Conservation (phyloP, 768 basidiomycete species). For the Tulasnella sp. region DNA sequence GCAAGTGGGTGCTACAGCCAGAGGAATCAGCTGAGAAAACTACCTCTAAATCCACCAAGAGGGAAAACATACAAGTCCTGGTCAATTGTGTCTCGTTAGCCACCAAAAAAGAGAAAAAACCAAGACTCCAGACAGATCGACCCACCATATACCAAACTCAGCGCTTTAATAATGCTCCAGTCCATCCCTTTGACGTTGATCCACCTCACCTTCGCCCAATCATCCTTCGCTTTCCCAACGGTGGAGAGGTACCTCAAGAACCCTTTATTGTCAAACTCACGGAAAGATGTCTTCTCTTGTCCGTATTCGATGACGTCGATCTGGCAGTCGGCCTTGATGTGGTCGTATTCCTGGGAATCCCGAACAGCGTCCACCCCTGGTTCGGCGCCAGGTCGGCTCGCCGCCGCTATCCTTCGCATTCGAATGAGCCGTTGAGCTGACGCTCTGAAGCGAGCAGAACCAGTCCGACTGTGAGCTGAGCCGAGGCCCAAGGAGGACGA, state of each 20-base stretch:
- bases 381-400: slow-evolving; percentile 3
- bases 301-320: slow-evolving; percentile 24
- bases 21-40: neutral
- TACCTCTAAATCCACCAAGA: neutral
- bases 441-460: slow-evolving; percentile 11
- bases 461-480: neutral
- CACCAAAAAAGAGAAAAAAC: no score
- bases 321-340: slow-evolving; percentile 17
- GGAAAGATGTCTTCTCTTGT: neutral
- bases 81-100: neutral
- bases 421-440: slow-evolving; percentile 19
- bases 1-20: slow-evolving; percentile 31
- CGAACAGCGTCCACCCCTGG: slow-evolving; percentile 16
- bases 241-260: slow-evolving; percentile 10
- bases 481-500: neutral
- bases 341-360: slow-evolving; percentile 19
- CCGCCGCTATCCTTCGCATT: neutral
- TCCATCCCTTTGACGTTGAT: slow-evolving; percentile 23
- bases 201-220: slow-evolving; percentile 22
- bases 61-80: slow-evolving; percentile 10
- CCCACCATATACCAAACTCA: slow-evolving; percentile 15
- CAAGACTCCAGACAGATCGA: neutral
- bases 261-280: slow-evolving; percentile 19
- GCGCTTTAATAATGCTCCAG: slow-evolving; percentile 22
- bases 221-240: neutral